These are phyloP conservation scores for Entomortierella beljakovae DNA, from an alignment of 192 early-diverging fungal genomes.

Conservation along the genomic window DNA sequence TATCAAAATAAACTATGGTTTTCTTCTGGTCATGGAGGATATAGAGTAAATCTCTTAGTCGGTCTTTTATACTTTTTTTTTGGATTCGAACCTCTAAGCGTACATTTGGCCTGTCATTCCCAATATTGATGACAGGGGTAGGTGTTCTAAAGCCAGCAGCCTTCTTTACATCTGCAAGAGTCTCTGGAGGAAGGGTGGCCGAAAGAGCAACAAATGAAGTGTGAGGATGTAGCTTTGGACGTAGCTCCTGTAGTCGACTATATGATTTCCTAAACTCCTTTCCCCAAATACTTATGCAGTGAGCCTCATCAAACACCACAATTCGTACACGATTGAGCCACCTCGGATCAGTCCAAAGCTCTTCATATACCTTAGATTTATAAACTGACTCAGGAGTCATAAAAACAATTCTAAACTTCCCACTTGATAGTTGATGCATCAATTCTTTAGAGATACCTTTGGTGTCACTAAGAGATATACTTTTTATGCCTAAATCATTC, in stretches of 20 bases:
- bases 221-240: background rate
- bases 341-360: conserved; percentile 7
- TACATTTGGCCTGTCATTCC: conserved; percentile 16
- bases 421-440: background rate
- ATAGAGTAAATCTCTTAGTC: background rate
- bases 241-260: conserved; percentile 1
- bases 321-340: background rate
- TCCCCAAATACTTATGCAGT: conserved; percentile 19
- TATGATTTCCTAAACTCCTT: conserved; percentile 13
- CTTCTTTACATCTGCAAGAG: conserved; percentile 9
- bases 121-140: conserved; percentile 10
- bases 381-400: conserved; percentile 24
- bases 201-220: conserved; percentile 18
- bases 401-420: conserved; percentile 22
- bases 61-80: background rate
- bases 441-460: background rate
- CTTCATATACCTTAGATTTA: background rate
- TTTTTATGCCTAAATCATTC: background rate
- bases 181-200: conserved; percentile 1
- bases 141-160: background rate
- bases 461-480: background rate
- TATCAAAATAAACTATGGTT: conserved; percentile 22
- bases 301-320: conserved; percentile 17
- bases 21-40: background rate
- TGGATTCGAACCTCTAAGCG: conserved; percentile 6